phyloP scores from a whole-genome alignment of 2,329 filamentous ascomycete genomes.

The Fusarium mexicanum region DNA sequence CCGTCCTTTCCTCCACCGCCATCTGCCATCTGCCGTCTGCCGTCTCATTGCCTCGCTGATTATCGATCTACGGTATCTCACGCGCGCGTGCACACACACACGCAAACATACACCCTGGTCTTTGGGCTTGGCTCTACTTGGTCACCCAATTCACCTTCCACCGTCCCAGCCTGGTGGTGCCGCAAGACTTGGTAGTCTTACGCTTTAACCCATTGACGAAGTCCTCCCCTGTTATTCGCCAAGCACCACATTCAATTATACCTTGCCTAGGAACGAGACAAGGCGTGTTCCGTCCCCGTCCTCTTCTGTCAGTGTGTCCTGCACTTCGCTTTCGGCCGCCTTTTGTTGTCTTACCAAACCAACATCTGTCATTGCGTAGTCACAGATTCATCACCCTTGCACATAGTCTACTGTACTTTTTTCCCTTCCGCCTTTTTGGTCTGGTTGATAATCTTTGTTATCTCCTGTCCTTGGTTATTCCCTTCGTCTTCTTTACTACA shows the following conservation, averaged over 20 bases:
- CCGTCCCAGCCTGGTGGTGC: constrained; percentile 36
- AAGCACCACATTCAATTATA: constrained; percentile 26
- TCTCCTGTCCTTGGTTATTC: constrained; percentile 16
- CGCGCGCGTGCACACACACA: neutral
- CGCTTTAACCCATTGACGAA: constrained; percentile 20
- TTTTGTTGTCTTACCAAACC: constrained; percentile 32
- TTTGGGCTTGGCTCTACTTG: constrained; percentile 12
- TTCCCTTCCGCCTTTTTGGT: constrained; percentile 13
- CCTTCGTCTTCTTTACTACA: constrained; percentile 4
- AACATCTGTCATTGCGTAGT: constrained; percentile 24
- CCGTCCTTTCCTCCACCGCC: constrained; percentile 31
- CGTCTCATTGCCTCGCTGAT: constrained; percentile 5
- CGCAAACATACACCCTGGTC: constrained; percentile 21
- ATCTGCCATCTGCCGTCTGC: constrained; percentile 30
- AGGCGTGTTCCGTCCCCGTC: neutral
- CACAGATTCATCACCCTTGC: constrained; percentile 26
- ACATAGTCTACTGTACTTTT: neutral
- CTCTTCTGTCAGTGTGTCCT: neutral
- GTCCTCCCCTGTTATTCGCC: constrained; percentile 24
- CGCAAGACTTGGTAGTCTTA: neutral
- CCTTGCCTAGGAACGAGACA: constrained; percentile 20
- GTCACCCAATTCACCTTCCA: constrained; percentile 17
- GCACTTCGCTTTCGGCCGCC: constrained; percentile 22
- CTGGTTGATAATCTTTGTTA: constrained; percentile 23
- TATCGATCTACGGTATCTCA: constrained; percentile 30